Conservation (phyloP, 177 flowering plant genomes). For the Vitis hybrid region DNA sequence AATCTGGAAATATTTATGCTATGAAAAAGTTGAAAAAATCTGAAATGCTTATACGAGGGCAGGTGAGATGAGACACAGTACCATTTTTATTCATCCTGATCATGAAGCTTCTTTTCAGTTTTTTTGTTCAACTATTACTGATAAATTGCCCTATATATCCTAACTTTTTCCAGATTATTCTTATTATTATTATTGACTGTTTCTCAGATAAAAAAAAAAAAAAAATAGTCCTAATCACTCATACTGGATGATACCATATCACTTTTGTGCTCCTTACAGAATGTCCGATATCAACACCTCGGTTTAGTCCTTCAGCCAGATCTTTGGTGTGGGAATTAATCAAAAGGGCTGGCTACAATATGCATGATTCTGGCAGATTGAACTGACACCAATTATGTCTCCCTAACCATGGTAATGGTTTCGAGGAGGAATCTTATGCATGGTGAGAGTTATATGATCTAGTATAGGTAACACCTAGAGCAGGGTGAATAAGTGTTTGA, state of each 20-base stretch:
- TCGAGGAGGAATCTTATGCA: too few relatives aligned
- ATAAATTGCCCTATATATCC: background rate
- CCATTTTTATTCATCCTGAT: background rate
- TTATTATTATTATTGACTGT: background rate
- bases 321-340: background rate
- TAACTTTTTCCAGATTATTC: background rate
- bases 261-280: background rate
- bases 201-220: background rate
- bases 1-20: constrained; percentile 86
- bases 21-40: constrained; percentile 98
- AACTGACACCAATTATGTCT: background rate
- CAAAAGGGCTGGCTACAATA: background rate
- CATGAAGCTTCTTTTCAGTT: background rate
- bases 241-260: background rate
- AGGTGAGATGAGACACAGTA: constrained; percentile 47
- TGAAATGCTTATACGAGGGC: constrained; percentile 96
- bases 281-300: background rate
- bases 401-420: background rate
- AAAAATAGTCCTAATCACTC: background rate
- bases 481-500: too few relatives aligned
- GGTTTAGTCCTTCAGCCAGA: background rate
- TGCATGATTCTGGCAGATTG: background rate
- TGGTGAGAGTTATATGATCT: background rate
- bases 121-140: background rate
- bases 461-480: too few relatives aligned